phyloP scores from a whole-genome alignment of 108 stramenopile species.

The Chaetoceros tenuissimus region DNA sequence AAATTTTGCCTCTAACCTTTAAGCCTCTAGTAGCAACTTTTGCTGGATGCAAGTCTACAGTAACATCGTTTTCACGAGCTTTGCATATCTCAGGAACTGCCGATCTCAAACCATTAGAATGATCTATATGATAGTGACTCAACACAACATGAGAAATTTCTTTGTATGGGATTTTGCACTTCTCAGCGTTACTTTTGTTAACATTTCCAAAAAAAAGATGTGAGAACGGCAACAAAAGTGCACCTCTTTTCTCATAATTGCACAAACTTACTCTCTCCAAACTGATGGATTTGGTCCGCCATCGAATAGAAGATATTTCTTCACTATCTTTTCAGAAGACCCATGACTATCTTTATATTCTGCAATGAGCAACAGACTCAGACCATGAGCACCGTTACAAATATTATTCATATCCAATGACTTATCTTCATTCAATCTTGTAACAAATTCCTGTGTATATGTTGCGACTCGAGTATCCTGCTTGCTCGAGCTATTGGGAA shows the following conservation, averaged over 20 bases:
- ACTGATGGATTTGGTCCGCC: not conserved
- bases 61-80: not conserved
- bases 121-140: slow-evolving; percentile 2
- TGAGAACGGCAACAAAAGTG: not conserved
- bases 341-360: not conserved
- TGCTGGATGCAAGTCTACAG: not conserved
- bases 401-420: not conserved
- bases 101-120: not conserved
- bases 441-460: not conserved
- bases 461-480: not conserved
- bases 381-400: not conserved
- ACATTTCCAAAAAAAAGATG: not conserved
- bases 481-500: not conserved
- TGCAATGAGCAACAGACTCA: not conserved
- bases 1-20: not conserved
- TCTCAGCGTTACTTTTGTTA: not conserved
- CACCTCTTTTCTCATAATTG: too few relatives aligned
- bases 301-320: not conserved
- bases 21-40: not conserved
- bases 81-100: not conserved
- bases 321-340: not conserved
- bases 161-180: not conserved
- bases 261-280: not conserved
- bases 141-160: not conserved
- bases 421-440: not conserved